Base-by-base conservation (phyloP, 495 filamentous ascomycete genomes). In the Aspergillus haitiensis region DNA sequence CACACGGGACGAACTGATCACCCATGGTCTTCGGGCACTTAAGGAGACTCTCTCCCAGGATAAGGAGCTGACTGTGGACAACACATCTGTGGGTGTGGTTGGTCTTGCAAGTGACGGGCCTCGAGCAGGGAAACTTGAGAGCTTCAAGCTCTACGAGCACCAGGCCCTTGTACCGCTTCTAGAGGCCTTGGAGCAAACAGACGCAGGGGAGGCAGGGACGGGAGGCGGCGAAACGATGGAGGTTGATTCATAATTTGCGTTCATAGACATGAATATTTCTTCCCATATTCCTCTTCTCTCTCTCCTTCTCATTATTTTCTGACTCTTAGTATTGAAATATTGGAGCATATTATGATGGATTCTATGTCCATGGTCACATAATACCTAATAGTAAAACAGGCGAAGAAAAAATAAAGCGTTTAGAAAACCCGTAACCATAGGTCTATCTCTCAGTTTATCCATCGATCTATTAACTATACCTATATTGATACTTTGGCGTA, bases 31-130 rank as follows among this genome's bases (percentile, higher is more conserved):
- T 71, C 83, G 81, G 70, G 94, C 94, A 54, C 78, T 98, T 70
- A 97, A 95, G 84, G 94, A 98, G 82, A 95, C 88, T 55, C 78
- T 98, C 70, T 88, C 88, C 60, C 93, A 97, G 84, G 94, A 97
- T 74, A 96, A 96, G 79, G 93, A 97, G 84, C 78, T 98, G 72
- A 97, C 92, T 55, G 84, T 96, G 40, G 94, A 97, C 65, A 98
- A 98, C 76, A 94, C 92, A 51, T 96, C 91, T 63, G 83, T 98
- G 42, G 91, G 89, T 51, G 86, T 96, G 50, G 87, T 91, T 18
- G 93, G 93, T 15, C 61, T 88, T 51, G 78, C 69, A 11, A 56
- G 58, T 27, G 83, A 84, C 52, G 84, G 79, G 5, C 70, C 73
- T 56, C 75, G 69, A 64, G 21, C 21, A 27, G 71, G 70, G 45